A percentile compares a stretch with the other conserved stretches of the same genome.
phyloP scores from a whole-genome alignment of 768 basidiomycete species.

The Tylopilus rubrobrunneus region DNA sequence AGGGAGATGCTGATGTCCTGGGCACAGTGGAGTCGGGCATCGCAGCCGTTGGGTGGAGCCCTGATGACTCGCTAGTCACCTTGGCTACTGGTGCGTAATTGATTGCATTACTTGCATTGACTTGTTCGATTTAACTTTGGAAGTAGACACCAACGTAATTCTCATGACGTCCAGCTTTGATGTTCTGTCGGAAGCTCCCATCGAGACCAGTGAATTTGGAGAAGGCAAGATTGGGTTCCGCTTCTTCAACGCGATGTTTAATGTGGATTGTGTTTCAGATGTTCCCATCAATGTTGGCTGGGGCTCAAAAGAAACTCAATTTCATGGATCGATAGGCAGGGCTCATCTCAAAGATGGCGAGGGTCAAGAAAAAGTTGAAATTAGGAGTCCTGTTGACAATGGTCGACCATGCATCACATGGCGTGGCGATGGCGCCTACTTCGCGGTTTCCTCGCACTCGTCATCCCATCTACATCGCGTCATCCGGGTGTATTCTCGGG shows the following conservation, averaged over 20 bases:
- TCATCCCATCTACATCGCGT: conserved; percentile 37
- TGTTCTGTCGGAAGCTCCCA: conserved; percentile 71
- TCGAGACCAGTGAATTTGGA: conserved; percentile 78
- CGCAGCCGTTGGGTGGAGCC: conserved; percentile 80
- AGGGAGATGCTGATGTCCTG: conserved; percentile 58
- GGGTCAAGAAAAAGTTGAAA: conserved; percentile 34
- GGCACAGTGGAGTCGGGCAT: conserved; percentile 87
- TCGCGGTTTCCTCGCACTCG: conserved; percentile 70
- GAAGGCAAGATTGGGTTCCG: conserved; percentile 51
- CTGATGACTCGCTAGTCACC: conserved; percentile 84
- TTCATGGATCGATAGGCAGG: conserved; percentile 94
- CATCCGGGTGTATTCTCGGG: conserved; percentile 31
- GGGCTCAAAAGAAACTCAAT: conserved; percentile 96
- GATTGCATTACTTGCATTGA: background rate
- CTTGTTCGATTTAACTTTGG: background rate
- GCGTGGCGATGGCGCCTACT: conserved; percentile 91
- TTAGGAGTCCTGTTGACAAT: conserved; percentile 70
- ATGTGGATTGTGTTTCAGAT: conserved; percentile 43
- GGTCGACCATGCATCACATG: conserved; percentile 73
- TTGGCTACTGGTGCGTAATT: conserved; percentile 65
- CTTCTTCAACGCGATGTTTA: background rate
- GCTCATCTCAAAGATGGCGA: conserved; percentile 53
- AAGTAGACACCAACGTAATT: conserved; percentile 76
- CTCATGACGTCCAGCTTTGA: conserved; percentile 90
- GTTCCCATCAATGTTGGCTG: conserved; percentile 94